Percentiles rank a stretch among this genome's conserved stretches.
These are phyloP conservation scores for Elasticomyces elasticus DNA, from an alignment of 495 filamentous ascomycete species.

Conservation along the genomic window DNA sequence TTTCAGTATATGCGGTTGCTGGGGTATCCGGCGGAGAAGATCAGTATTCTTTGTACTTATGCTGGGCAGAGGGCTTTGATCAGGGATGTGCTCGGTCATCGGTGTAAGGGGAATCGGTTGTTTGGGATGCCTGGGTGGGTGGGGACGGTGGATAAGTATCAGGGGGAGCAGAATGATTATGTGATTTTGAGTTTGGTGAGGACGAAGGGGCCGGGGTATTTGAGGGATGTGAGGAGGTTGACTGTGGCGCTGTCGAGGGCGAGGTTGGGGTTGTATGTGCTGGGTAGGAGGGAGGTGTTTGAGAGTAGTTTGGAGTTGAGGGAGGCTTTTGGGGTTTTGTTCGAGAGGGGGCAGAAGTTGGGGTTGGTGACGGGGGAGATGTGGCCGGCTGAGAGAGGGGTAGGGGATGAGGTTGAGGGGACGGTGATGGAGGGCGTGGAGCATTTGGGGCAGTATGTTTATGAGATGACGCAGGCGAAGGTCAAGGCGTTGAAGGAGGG, in stretches of 20 bases:
- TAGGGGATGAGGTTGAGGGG: slow-evolving; percentile 39
- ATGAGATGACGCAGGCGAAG: slow-evolving; percentile 87
- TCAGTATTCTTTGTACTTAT: slow-evolving; percentile 87
- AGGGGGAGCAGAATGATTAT: slow-evolving; percentile 98
- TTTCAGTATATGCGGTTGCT: slow-evolving; percentile 97
- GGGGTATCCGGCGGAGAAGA: slow-evolving; percentile 85
- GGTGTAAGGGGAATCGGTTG: slow-evolving; percentile 69
- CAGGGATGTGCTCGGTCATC: slow-evolving; percentile 74
- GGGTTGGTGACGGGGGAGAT: slow-evolving; percentile 74
- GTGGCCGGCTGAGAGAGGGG: slow-evolving; percentile 57
- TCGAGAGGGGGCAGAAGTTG: slow-evolving; percentile 61
- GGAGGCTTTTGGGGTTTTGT: slow-evolving; percentile 68
- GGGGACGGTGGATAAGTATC: slow-evolving; percentile 94
- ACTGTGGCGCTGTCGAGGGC: slow-evolving; percentile 96
- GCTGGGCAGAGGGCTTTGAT: slow-evolving; percentile 91
- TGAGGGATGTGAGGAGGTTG: slow-evolving; percentile 84
- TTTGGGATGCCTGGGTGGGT: slow-evolving; percentile 89
- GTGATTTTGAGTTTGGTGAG: slow-evolving; percentile 86
- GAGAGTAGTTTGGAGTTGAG: slow-evolving; percentile 79
- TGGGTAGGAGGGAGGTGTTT: slow-evolving; percentile 83
- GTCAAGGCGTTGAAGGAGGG: slow-evolving; percentile 51
- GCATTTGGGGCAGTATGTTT: slow-evolving; percentile 94
- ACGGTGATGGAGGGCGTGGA: slow-evolving; percentile 73
- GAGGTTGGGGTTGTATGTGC: slow-evolving; percentile 82
- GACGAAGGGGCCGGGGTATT: slow-evolving; percentile 81